These are phyloP conservation scores for Apodospora peruviana DNA, from an alignment of 495 filamentous ascomycete species.

Conservation along the genomic window DNA sequence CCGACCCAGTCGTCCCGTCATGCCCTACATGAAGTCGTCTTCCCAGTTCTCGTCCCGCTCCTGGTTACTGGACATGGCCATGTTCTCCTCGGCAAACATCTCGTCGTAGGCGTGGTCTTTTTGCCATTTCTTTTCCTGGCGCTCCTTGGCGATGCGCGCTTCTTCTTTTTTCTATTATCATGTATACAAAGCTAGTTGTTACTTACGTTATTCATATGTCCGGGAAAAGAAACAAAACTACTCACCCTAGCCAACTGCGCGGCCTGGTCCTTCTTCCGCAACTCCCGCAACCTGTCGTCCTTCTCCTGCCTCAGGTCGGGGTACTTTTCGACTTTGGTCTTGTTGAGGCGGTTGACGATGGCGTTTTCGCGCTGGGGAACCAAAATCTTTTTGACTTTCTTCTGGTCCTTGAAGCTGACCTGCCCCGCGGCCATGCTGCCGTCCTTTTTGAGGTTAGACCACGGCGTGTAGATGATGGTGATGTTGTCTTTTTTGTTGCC, in stretches of 20 bases:
- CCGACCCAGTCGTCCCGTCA: too few species aligned
- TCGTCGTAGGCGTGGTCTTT: constrained; percentile 95
- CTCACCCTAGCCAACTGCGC: constrained; percentile 58
- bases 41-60: constrained; percentile 55
- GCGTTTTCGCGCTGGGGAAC: constrained; percentile 73
- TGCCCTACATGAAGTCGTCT: constrained; percentile 73
- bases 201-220: background rate
- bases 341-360: constrained; percentile 93
- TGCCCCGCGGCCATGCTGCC: constrained; percentile 95
- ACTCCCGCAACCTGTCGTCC: constrained; percentile 63
- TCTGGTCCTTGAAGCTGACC: constrained; percentile 89
- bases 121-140: constrained; percentile 84
- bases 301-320: constrained; percentile 76
- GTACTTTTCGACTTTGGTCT: constrained; percentile 83
- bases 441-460: constrained; percentile 94
- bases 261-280: constrained; percentile 64
- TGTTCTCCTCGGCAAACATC: constrained; percentile 61
- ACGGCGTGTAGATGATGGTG: constrained; percentile 93
- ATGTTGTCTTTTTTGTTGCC: constrained; percentile 99
- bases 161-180: constrained; percentile 67
- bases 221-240: constrained; percentile 19
- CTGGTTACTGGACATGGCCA: constrained; percentile 63
- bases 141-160: constrained; percentile 66
- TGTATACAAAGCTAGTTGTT: background rate
- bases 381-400: constrained; percentile 76